phyloP scores from a whole-genome alignment of 2,329 filamentous ascomycete genomes.

The Fusarium devonianum region DNA sequence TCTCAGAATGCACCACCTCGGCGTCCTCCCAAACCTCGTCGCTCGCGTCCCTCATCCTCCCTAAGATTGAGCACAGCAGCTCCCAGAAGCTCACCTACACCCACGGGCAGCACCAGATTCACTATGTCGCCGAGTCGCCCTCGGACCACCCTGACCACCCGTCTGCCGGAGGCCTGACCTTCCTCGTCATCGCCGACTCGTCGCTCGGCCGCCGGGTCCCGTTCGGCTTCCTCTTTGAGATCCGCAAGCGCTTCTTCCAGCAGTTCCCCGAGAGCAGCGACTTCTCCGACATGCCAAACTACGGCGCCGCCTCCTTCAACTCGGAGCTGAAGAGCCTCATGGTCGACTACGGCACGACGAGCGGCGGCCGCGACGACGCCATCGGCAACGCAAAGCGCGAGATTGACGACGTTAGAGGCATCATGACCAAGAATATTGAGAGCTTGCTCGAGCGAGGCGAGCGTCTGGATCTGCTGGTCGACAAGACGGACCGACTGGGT shows the following conservation, averaged over 20 bases:
- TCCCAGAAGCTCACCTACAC: slow-evolving; percentile 94
- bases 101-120: slow-evolving; percentile 89
- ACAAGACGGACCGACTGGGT: slow-evolving; percentile 93
- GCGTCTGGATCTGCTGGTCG: slow-evolving; percentile 89
- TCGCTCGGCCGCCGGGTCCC: slow-evolving; percentile 85
- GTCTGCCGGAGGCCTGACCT: slow-evolving; percentile 83
- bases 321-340: slow-evolving; percentile 77
- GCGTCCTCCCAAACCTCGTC: slow-evolving; percentile 83
- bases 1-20: slow-evolving; percentile 89
- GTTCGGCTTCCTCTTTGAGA: slow-evolving; percentile 90
- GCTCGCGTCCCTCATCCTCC: slow-evolving; percentile 91
- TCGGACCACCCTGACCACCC: slow-evolving; percentile 65
- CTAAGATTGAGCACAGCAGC: slow-evolving; percentile 83
- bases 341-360: slow-evolving; percentile 82
- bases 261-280: slow-evolving; percentile 73
- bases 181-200: slow-evolving; percentile 85
- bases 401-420: slow-evolving; percentile 89
- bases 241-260: slow-evolving; percentile 84
- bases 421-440: slow-evolving; percentile 97
- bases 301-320: slow-evolving; percentile 91
- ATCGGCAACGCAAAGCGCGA: slow-evolving; percentile 84
- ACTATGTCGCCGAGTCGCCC: slow-evolving; percentile 89
- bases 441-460: slow-evolving; percentile 87
- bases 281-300: slow-evolving; percentile 81
- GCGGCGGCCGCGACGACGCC: slow-evolving; percentile 78